Conservation (phyloP, 2,329 filamentous ascomycete species). For the Fusarium solani-melongenae region DNA sequence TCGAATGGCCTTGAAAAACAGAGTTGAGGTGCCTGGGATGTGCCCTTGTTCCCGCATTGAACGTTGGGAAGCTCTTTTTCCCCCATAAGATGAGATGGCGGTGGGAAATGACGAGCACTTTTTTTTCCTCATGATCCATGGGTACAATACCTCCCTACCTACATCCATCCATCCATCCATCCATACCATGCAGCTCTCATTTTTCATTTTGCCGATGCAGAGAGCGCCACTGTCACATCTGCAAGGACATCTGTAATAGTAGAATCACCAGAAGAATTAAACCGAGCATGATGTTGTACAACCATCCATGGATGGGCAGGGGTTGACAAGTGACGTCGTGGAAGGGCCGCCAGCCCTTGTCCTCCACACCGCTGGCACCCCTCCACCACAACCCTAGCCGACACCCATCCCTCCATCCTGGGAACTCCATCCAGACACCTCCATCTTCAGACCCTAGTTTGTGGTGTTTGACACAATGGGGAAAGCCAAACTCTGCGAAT, state of each 20-base stretch:
- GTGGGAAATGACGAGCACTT: neutral
- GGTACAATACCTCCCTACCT: neutral
- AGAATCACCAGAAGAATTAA: neutral
- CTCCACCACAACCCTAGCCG: slow-evolving; percentile 10
- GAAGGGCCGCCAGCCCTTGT: neutral
- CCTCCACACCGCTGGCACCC: neutral
- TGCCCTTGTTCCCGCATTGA: neutral
- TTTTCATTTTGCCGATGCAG: slow-evolving; percentile 7
- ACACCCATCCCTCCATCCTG: neutral
- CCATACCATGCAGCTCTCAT: neutral
- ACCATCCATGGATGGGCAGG: neutral
- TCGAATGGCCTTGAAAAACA: neutral
- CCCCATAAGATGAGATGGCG: slow-evolving; percentile 18
- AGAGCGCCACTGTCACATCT: neutral
- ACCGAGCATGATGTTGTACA: slow-evolving; percentile 5
- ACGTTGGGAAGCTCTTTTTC: neutral
- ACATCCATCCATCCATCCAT: neutral
- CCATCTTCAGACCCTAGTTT: slow-evolving; percentile 20
- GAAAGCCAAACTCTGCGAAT: slow-evolving; percentile 13
- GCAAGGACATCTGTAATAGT: neutral
- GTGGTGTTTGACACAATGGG: slow-evolving; percentile 24
- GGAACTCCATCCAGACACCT: slow-evolving; percentile 31
- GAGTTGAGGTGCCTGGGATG: neutral
- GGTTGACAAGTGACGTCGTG: slow-evolving; percentile 15
- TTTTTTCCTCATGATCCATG: slow-evolving; percentile 2